Evolutionary conservation across 495 filamentous ascomycete genomes (phyloP), one percentile per base, ranked within the genome.

Genomic region (Pyrenula massariospora): DNA sequence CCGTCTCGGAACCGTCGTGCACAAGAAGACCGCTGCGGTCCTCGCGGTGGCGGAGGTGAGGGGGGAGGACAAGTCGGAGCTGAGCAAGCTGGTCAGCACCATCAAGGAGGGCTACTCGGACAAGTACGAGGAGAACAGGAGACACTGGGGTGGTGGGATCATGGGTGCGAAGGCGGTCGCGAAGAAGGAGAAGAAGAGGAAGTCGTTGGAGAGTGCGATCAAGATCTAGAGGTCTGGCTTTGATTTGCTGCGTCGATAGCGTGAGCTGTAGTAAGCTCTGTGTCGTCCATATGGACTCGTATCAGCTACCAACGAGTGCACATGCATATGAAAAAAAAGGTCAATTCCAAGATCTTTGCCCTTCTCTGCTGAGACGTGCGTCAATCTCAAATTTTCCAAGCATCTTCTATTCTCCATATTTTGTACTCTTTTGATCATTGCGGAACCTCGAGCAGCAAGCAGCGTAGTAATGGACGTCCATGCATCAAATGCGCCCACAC

Each of bases 11-110:
- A 96, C 93, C 58, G 91, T 97, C 65, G 91, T 99, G 67, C 94
- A 97, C 88, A 94, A 99, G 84, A 99, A 98, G 94, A 97, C 94
- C 61, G 88, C 94, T 71, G 91, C 94, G 62, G 94, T 96, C 55
- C 84, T 97, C 62, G 93, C 92, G 68, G 68, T 99, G 63, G 95
- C 94, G 55, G 94, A 99, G 80, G 87, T 92, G 66, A 91, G 93
- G 73, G 81, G 84, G 48, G 94, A 97, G 82, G 94, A 99, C 84
- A 96, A 96, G 84, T 80, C 77, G 63, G 94, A 97, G 81, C 86
- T 97, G 63, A 82, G 89, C 72, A 99, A 97, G 84, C 85, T 97
- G 69, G 81, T 96, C 69, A 87, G 86, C 58, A 84, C 92, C 72
- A 81, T 96, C 82, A 97, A 99, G 87, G 94, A 96, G 71, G 93